phyloP scores from a whole-genome alignment of 192 early-diverging fungal species.

The Backusella circina region DNA sequence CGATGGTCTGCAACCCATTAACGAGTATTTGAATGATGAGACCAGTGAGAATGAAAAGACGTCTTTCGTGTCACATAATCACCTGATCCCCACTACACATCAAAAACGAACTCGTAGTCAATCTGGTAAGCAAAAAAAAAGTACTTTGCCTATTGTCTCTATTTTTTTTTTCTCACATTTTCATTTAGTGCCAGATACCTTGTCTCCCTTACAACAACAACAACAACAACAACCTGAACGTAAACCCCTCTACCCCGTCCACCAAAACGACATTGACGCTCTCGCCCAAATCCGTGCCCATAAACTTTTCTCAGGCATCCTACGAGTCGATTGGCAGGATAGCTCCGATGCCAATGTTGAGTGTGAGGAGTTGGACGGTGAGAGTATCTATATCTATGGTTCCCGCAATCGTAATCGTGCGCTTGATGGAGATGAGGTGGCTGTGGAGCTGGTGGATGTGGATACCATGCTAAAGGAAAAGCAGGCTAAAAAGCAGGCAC shows the following conservation, averaged over 20 bases:
- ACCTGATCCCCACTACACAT: background rate
- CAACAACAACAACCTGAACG: constrained; percentile 18
- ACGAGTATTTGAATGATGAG: background rate
- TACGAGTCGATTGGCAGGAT: constrained; percentile 79
- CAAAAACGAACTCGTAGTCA: constrained; percentile 4
- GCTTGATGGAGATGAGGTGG: constrained; percentile 76
- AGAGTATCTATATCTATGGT: constrained; percentile 72
- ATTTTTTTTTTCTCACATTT: background rate
- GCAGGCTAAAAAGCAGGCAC: constrained; percentile 41
- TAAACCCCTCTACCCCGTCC: constrained; percentile 40
- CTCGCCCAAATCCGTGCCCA: constrained; percentile 35
- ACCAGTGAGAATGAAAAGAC: background rate
- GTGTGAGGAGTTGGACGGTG: constrained; percentile 54
- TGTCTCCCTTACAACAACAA: background rate
- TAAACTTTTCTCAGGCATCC: constrained; percentile 58
- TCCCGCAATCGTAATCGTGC: constrained; percentile 71
- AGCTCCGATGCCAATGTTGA: constrained; percentile 85
- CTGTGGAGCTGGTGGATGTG: constrained; percentile 62
- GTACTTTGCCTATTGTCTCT: too few relatives aligned
- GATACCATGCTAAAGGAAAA: constrained; percentile 53
- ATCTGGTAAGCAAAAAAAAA: background rate
- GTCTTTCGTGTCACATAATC: constrained; percentile 2
- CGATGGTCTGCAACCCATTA: background rate
- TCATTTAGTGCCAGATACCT: background rate
- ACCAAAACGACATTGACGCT: constrained; percentile 42